Evolutionary conservation across 495 filamentous ascomycete species (phyloP), one percentile per base, ranked within the genome.

Genomic region (Penicillium verhagenii): DNA sequence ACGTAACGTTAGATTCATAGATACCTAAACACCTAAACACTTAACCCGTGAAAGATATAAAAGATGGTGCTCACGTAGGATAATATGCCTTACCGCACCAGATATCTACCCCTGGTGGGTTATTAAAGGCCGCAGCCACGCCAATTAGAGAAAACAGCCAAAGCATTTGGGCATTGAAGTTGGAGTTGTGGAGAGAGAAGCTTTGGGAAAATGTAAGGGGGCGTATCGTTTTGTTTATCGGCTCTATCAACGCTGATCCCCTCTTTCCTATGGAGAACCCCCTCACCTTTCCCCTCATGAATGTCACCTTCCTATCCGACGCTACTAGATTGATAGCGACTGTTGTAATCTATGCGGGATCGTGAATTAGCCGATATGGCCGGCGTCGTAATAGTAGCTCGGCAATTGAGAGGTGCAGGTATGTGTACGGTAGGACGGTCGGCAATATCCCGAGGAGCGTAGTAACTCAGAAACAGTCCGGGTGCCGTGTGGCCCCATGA

Each of bases 31-130:
- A 7, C 21, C 39, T 23, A 9, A 0, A 23, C 19, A 24, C n/a
- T n/a, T n/a, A n/a, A n/a, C n/a, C n/a, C n/a, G n/a, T n/a, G n/a
- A n/a, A n/a, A n/a, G n/a, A n/a, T n/a, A 42, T 29, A 3, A 26
- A 21, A 19, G 6, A 48, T 7, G 21, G 7, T 21, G 13, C 69
- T 56, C 43, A 83, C 67, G 73, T 78, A 7, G 76, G 43, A 39
- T 75, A 52, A 59, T 85, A 85, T 0, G 82, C 82, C 56, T 84
- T 85, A 5, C 82, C 82, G 56, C 82, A 85, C 82, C 82, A 85
- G n/a, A 59, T 68, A 43, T 70, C 59, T 13, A 70, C 64, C 6
- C 61, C 64, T 25, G 64, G 53, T 13, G 64, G 64, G 28, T 69
- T 67, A 50, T 67, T 65, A 24, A 67, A 67, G 38, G 59, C 62